Percentiles rank a stretch among this genome's conserved stretches.
Evolutionary conservation across 352 stramenopile genomes (phyloP).

Genomic region (Phytophthora pinifolia): DNA sequence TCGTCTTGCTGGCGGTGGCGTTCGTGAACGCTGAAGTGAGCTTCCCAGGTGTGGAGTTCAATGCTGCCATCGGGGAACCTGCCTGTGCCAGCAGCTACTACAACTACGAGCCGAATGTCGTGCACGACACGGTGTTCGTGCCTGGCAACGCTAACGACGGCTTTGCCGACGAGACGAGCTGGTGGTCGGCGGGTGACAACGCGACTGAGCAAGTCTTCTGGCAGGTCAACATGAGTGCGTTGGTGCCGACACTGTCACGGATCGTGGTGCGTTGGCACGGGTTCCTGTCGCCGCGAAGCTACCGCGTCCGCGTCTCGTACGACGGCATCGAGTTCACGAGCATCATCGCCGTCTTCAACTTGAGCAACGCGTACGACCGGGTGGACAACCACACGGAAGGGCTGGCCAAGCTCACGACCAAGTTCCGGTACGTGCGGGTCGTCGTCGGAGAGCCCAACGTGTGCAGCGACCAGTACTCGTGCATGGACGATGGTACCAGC

Average conservation of each 20-base stretch:
- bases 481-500: conserved; percentile 31
- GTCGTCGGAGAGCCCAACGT: conserved; percentile 50
- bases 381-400: conserved; percentile 61
- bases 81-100: conserved; percentile 78
- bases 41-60: conserved; percentile 70
- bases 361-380: conserved; percentile 56
- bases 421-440: conserved; percentile 60
- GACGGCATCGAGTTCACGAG: conserved; percentile 63
- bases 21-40: conserved; percentile 33
- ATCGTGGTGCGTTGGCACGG: conserved; percentile 80
- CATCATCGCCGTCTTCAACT: conserved; percentile 45
- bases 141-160: conserved; percentile 72
- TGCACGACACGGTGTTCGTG: conserved; percentile 62
- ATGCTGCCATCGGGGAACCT: conserved; percentile 52
- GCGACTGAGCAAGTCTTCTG: conserved; percentile 53
- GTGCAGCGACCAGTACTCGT: conserved; percentile 45
- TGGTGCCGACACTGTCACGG: conserved; percentile 44
- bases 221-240: conserved; percentile 70
- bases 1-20: conserved; percentile 12
- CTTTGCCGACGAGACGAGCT: conserved; percentile 69
- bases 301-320: conserved; percentile 64
- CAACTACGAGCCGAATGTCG: conserved; percentile 57
- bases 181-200: conserved; percentile 70
- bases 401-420: conserved; percentile 40
- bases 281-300: conserved; percentile 58